Evolutionary conservation across 352 stramenopile species (phyloP).

Genomic region (Globisporangium heterothallicum): DNA sequence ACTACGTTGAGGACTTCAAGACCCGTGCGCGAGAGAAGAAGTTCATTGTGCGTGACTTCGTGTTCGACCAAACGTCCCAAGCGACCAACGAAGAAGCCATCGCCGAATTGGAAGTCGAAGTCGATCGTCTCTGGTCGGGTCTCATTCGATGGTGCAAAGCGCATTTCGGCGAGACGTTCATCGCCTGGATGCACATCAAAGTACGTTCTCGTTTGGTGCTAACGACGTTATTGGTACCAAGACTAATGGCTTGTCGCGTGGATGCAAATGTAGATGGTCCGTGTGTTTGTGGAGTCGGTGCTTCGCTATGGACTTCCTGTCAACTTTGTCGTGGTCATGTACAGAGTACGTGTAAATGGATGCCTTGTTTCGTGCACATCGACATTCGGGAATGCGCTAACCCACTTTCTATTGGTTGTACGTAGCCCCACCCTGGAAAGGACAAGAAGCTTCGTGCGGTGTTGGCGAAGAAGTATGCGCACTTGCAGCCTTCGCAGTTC

Average conservation of each 20-base stretch:
- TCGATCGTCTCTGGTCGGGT: conserved; percentile 92
- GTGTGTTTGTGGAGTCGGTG: conserved; percentile 97
- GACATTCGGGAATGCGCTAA: background rate
- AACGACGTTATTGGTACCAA: too few relatives aligned
- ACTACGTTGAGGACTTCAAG: conserved; percentile 94
- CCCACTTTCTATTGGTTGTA: conserved; percentile 1
- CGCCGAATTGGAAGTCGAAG: conserved; percentile 81
- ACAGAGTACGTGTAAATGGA: conserved; percentile 41
- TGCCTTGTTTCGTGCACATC: background rate
- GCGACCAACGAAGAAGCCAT: conserved; percentile 87
- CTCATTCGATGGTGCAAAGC: conserved; percentile 97
- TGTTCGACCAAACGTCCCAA: conserved; percentile 87
- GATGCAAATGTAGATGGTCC: conserved; percentile 77
- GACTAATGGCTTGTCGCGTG: too few relatives aligned
- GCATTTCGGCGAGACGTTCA: conserved; percentile 97
- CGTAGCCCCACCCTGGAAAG: conserved; percentile 64
- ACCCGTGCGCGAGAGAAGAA: conserved; percentile 92
- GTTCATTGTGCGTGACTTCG: conserved; percentile 90
- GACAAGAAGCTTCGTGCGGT: conserved; percentile 80
- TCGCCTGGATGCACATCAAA: conserved; percentile 99
- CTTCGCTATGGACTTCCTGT: conserved; percentile 96
- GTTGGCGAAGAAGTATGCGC: conserved; percentile 81
- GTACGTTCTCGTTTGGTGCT: conserved; percentile 25
- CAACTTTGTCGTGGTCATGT: conserved; percentile 91
- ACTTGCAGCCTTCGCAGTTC: conserved; percentile 81